These are phyloP conservation scores for Venturia carpophila DNA, from an alignment of 2,329 filamentous ascomycete species.

Conservation along the genomic window DNA sequence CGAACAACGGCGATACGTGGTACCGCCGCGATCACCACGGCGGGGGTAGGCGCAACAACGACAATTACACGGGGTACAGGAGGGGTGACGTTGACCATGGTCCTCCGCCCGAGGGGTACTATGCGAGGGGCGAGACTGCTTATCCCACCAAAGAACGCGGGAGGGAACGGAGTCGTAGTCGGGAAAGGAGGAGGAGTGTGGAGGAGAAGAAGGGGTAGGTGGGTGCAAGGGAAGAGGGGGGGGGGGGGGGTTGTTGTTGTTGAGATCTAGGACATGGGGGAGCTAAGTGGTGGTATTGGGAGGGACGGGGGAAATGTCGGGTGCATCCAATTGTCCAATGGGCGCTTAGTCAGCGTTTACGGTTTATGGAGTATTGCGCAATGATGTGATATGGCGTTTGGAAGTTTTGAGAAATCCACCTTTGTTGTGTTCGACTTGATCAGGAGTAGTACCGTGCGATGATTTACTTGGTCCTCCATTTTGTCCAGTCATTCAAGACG, in stretches of 20 bases:
- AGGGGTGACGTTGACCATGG: conserved; percentile 6
- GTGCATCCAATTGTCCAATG: neutral
- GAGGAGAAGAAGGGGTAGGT: neutral
- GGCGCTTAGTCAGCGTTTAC: neutral
- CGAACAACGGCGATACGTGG: neutral
- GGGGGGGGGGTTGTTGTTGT: neutral
- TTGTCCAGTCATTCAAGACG: no score
- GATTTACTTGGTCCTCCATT: no score
- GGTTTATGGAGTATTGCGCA: neutral
- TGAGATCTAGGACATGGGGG: no score
- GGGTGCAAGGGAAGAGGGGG: neutral
- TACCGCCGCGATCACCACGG: neutral
- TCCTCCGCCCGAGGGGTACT: neutral
- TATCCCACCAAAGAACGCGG: neutral
- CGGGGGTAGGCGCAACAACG: neutral
- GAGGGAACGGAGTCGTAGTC: neutral
- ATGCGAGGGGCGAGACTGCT: neutral
- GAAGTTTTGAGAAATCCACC: neutral
- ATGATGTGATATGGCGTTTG: neutral
- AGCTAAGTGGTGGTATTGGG: neutral
- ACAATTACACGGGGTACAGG: neutral
- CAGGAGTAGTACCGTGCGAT: no score
- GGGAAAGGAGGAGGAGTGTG: neutral
- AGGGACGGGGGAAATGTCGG: no score
- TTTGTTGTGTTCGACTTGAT: neutral